phyloP scores from a whole-genome alignment of 2,329 filamentous ascomycete genomes.

The Apiospora kogelbergensis region DNA sequence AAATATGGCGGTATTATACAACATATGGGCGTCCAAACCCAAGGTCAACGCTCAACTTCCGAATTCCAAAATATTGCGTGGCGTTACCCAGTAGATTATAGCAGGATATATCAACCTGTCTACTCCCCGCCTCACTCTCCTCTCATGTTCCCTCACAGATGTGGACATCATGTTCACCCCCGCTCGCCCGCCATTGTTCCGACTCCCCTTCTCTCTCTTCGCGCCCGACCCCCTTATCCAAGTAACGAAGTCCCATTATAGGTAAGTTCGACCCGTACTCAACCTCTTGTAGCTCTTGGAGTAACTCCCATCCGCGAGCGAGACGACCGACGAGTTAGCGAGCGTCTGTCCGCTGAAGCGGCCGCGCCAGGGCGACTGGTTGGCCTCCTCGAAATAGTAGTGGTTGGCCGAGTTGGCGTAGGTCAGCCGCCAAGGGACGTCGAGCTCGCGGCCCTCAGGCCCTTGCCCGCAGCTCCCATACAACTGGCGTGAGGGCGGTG shows the following conservation, averaged over 20 bases:
- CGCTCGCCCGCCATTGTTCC: background rate
- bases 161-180: background rate
- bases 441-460: constrained; percentile 35
- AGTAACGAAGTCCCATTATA: background rate
- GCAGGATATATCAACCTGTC: background rate
- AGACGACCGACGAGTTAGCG: constrained; percentile 11
- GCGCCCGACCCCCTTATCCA: background rate
- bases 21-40: background rate
- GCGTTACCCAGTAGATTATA: background rate
- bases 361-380: constrained; percentile 25
- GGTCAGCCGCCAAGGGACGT: constrained; percentile 42
- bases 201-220: background rate
- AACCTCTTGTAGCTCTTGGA: constrained; percentile 26
- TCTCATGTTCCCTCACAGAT: background rate
- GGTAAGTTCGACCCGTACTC: constrained; percentile 17
- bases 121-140: background rate
- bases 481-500: constrained; percentile 37
- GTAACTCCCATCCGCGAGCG: constrained; percentile 14
- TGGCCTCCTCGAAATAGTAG: constrained; percentile 43
- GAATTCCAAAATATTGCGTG: background rate
- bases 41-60: background rate
- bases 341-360: constrained; percentile 21
- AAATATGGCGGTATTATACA: background rate
- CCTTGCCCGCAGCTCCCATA: constrained; percentile 40
- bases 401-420: constrained; percentile 39